Conservation (phyloP, 1,139 yeast genomes). For the Lodderomyces jiufengensis region DNA sequence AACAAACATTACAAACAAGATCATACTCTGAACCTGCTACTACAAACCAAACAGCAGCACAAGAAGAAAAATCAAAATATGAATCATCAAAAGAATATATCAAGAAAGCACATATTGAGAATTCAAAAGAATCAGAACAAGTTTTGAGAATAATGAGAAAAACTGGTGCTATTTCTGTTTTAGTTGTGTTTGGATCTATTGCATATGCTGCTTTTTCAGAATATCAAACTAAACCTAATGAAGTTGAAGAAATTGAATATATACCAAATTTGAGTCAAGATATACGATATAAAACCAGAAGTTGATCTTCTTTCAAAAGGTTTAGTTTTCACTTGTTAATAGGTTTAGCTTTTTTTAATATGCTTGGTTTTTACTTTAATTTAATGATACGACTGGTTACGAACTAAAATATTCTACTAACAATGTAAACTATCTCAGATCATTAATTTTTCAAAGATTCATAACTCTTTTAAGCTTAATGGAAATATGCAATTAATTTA, state of each 20-base stretch:
- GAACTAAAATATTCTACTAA: no score
- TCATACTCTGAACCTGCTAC: background rate
- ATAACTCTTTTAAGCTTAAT: no score
- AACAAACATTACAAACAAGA: conserved; percentile 5
- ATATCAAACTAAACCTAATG: conserved; percentile 7
- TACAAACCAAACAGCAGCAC: background rate
- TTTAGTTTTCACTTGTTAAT: no score
- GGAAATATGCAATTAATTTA: no score
- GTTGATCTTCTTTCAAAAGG: no score
- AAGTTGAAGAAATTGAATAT: conserved; percentile 10
- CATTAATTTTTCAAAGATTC: no score
- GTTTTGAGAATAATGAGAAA: conserved; percentile 30
- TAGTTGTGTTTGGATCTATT: conserved; percentile 33
- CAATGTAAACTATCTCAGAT: no score
- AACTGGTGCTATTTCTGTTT: conserved; percentile 32
- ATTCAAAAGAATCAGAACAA: conserved; percentile 28
- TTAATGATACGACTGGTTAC: no score
- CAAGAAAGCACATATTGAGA: conserved; percentile 34
- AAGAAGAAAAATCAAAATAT: conserved; percentile 1
- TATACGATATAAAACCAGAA: conserved; percentile 15
- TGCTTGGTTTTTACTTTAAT: no score
- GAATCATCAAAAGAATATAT: conserved; percentile 7
- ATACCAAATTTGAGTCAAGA: conserved; percentile 22
- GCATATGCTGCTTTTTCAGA: conserved; percentile 26
- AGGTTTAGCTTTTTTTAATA: no score